A percentile compares a stretch with the other conserved stretches of the same genome.
Conservation (phyloP, 2,329 filamentous ascomycete species). For the Ascocoryne sarcoides region DNA sequence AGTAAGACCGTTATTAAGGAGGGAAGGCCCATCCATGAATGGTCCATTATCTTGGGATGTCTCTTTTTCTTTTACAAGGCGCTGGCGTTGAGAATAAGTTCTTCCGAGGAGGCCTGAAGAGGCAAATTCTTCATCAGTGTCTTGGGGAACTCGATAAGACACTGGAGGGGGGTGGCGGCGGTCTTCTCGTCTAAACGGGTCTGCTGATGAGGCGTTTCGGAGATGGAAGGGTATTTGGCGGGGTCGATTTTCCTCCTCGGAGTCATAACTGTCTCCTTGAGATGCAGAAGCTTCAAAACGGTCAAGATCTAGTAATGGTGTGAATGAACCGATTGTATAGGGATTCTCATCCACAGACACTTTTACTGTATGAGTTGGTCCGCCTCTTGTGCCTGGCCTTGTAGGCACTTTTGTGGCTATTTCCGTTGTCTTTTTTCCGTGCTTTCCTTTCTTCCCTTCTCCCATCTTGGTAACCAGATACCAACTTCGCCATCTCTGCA, state of each 20-base stretch:
- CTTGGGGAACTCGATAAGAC: constrained; percentile 17
- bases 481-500: constrained; percentile 86
- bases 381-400: constrained; percentile 25
- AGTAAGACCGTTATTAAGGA: constrained; percentile 38
- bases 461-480: constrained; percentile 69
- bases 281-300: constrained; percentile 36
- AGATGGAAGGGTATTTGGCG: constrained; percentile 26
- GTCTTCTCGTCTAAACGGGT: constrained; percentile 9
- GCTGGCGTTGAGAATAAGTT: constrained; percentile 39
- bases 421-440: constrained; percentile 19
- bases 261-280: constrained; percentile 13
- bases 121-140: constrained; percentile 33
- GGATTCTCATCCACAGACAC: constrained; percentile 41
- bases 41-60: neutral
- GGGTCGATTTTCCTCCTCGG: constrained; percentile 22
- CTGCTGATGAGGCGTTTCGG: constrained; percentile 18
- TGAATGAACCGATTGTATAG: constrained; percentile 59
- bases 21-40: constrained; percentile 34
- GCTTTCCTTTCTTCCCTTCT: constrained; percentile 25
- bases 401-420: constrained; percentile 3
- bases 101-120: constrained; percentile 39
- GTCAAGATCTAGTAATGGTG: constrained; percentile 56
- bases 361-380: constrained; percentile 16
- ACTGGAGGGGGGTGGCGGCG: constrained; percentile 20
- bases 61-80: constrained; percentile 18